Evolutionary conservation across 2,329 filamentous ascomycete genomes (phyloP), one percentile per base, ranked within the genome.

Genomic region (Trichoderma breve): DNA sequence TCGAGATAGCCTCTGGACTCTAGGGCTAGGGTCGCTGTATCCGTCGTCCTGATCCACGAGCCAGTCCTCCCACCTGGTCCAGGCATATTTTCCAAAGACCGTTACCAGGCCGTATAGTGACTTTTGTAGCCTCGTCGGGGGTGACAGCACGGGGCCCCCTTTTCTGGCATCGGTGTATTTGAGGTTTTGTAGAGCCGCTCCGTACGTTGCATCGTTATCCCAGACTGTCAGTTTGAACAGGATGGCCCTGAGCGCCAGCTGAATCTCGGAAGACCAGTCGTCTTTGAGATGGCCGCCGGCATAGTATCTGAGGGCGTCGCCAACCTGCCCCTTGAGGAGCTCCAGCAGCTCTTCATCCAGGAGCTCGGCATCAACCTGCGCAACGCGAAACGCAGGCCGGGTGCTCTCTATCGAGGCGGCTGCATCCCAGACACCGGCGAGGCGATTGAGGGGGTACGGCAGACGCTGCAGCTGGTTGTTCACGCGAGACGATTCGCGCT

Each of bases 201-300:
- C 96, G 81, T 99, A 98, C 6, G 93, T 97, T 51, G 96, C 93
- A 80, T 97, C 91, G 81, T 98, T 93, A 81, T 98, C 95, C 96
- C 96, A 99, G 72, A 99, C 91, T 18, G 93, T 94, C 74, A 99
- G 88, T 82, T 99, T 99, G 86, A 98, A 99, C 8, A 99, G 85
- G 3, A 94, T 85, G 2, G 92, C 89, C 61, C 95, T 88, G 71
- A 99, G 85, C 0, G 86, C 88, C 32, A 98, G 86, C 74, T 92
- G 86, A 69, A 98, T 95, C 83, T 98, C 96, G 67, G 93, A 87
- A 15, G 91, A 90, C 90, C 93, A 98, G 78, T 97, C 93, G 80
- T 97, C 94, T 72, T 92, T 89, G 58, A 97, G 82, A 80, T 95
- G 84, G 32, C 87, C 81, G 75, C 91, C 91, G 61, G 92, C 91